phyloP scores from a whole-genome alignment of 345 rosid genomes.

The Stellera chamaejasme region DNA sequence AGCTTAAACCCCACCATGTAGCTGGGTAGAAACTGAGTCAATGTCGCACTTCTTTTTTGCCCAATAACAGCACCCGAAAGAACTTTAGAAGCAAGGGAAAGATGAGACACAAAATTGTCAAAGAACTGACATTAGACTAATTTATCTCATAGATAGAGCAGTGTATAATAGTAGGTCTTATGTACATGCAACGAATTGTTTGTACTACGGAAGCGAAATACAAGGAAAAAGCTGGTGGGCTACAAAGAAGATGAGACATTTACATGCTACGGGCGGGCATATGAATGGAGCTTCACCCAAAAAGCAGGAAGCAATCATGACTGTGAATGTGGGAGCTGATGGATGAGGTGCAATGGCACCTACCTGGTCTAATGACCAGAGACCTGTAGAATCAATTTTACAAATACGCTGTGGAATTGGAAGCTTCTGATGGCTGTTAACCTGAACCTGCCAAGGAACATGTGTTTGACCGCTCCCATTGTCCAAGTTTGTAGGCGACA shows the following conservation, averaged over 20 bases:
- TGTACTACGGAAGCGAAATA: slow-evolving; percentile 9
- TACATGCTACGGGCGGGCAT: not conserved
- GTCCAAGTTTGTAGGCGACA: not conserved
- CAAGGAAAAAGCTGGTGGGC: not conserved
- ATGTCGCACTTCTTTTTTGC: no score
- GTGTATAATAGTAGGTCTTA: not conserved
- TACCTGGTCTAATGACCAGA: not conserved
- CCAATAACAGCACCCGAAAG: no score
- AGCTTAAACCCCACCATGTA: no score
- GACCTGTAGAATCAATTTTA: slow-evolving; percentile 4
- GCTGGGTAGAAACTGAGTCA: no score
- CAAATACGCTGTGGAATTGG: slow-evolving; percentile 1
- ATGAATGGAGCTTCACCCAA: slow-evolving; percentile 19
- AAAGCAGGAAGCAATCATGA: slow-evolving; percentile 15
- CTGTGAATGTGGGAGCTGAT: no score
- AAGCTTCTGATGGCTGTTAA: not conserved
- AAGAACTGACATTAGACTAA: no score
- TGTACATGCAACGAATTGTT: slow-evolving; percentile 12
- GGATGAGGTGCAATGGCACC: not conserved
- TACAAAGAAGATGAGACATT: not conserved
- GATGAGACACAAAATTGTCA: no score
- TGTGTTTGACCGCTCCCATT: not conserved
- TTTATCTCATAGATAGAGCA: not conserved
- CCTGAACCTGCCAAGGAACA: no score
- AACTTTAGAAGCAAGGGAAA: no score